phyloP scores from a whole-genome alignment of 106 monocot genomes.

The Dendrobium nobile region DNA sequence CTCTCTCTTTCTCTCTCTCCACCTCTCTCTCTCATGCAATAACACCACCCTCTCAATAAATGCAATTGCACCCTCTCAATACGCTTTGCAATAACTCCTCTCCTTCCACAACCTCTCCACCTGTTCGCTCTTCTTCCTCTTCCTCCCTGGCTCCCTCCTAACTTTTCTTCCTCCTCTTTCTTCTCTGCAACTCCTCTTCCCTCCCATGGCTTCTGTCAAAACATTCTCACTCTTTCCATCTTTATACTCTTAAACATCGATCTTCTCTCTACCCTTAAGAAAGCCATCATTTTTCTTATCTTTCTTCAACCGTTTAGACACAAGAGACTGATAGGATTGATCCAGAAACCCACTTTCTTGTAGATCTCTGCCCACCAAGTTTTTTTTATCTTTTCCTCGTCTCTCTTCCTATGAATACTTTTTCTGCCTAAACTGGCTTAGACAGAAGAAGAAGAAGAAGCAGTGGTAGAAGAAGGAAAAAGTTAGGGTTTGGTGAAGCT shows the following conservation, averaged over 20 bases:
- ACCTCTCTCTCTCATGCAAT: conserved; percentile 29
- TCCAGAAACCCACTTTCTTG: background rate
- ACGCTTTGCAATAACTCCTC: conserved; percentile 73
- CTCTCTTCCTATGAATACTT: background rate
- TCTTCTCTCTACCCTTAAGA: no score
- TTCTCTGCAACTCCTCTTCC: background rate
- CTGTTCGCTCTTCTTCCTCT: conserved; percentile 20
- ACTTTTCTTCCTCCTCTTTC: conserved; percentile 1
- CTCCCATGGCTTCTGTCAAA: conserved; percentile 10
- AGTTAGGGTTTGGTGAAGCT: conserved; percentile 44
- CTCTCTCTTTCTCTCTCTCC: background rate
- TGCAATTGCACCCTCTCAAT: conserved; percentile 95
- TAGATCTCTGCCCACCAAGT: conserved; percentile 15
- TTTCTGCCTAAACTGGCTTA: background rate
- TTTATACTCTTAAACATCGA: conserved; percentile 6
- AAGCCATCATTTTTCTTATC: background rate
- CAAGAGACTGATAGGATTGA: conserved; percentile 1
- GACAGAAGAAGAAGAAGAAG: background rate
- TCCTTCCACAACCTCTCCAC: conserved; percentile 31
- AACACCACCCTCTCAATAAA: conserved; percentile 56
- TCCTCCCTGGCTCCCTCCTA: background rate
- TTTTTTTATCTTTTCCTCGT: background rate
- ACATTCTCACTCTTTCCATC: background rate
- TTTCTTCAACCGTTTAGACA: background rate
- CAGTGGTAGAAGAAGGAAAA: background rate